Percentiles rank a stretch among this genome's conserved stretches.
Evolutionary conservation across 2,329 filamentous ascomycete species (phyloP).

Genomic region (Pseudodiploospora longispora): DNA sequence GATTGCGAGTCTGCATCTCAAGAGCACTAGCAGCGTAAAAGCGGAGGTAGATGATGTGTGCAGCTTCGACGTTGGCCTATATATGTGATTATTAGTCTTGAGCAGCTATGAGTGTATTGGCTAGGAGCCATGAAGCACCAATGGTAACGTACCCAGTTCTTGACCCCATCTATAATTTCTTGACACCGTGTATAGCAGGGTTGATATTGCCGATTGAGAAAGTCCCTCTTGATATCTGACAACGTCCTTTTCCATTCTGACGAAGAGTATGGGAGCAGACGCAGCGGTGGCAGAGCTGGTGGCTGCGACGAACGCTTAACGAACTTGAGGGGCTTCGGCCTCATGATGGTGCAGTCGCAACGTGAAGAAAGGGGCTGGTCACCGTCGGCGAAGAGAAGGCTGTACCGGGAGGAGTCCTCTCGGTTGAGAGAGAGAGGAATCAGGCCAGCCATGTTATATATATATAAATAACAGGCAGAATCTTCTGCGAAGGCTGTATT

Average conservation of each 20-base stretch:
- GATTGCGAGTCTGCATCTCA: conserved; percentile 45
- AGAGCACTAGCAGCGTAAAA: conserved; percentile 55
- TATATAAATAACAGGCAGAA: no score
- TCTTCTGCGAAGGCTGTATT: no score
- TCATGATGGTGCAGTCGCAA: background rate
- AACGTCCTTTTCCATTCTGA: conserved; percentile 45
- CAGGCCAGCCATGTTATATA: conserved; percentile 19
- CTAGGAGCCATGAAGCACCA: background rate
- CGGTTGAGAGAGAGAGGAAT: conserved; percentile 23
- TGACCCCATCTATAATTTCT: conserved; percentile 43
- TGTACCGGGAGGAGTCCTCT: conserved; percentile 3
- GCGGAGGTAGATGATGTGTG: conserved; percentile 50
- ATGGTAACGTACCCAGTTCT: conserved; percentile 31
- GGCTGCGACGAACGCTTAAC: background rate
- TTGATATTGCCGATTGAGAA: conserved; percentile 41
- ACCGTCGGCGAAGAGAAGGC: background rate
- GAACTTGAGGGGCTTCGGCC: background rate
- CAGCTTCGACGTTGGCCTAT: conserved; percentile 37
- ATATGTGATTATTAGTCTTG: conserved; percentile 10
- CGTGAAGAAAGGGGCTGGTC: conserved; percentile 1
- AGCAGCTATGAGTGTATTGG: background rate
- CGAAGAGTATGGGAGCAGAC: conserved; percentile 32
- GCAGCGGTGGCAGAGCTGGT: conserved; percentile 5
- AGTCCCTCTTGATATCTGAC: conserved; percentile 46
- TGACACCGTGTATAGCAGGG: conserved; percentile 45